Evolutionary conservation across 371 early-diverging fungal species (phyloP).

Genomic region (Nematocida ausubeli): DNA sequence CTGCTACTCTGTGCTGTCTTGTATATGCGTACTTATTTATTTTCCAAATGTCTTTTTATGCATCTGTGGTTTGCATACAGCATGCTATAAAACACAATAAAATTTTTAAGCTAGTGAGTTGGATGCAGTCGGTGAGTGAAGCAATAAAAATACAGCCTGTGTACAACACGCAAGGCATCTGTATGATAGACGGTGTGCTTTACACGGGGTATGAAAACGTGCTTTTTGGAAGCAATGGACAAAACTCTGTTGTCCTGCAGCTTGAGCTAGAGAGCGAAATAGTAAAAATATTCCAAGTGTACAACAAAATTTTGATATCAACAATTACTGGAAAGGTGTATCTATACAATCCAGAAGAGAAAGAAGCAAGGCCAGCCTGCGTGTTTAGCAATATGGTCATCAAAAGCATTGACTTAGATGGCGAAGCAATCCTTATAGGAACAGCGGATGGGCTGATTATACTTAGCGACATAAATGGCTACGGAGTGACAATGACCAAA

Average conservation of each 20-base stretch:
- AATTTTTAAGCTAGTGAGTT: neutral
- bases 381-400: neutral
- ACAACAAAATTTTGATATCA: neutral
- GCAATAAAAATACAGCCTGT: constrained; percentile 5
- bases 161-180: neutral
- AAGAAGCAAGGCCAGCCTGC: neutral
- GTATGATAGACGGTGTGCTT: neutral
- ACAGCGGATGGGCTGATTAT: constrained; percentile 39
- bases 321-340: constrained; percentile 11
- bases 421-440: neutral
- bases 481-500: constrained; percentile 10
- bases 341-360: constrained; percentile 9
- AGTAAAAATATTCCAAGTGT: constrained; percentile 15
- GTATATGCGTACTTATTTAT: too few species aligned
- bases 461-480: neutral
- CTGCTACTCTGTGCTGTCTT: too few species aligned
- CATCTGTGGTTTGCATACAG: too few species aligned
- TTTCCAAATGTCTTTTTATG: too few species aligned
- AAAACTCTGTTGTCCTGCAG: neutral
- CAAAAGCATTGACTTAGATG: neutral
- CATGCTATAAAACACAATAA: neutral
- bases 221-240: neutral
- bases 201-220: constrained; percentile 4
- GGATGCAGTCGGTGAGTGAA: neutral
- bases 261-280: constrained; percentile 19